phyloP scores from a whole-genome alignment of 169 alveolate species.

The Miamiensis avidus region DNA sequence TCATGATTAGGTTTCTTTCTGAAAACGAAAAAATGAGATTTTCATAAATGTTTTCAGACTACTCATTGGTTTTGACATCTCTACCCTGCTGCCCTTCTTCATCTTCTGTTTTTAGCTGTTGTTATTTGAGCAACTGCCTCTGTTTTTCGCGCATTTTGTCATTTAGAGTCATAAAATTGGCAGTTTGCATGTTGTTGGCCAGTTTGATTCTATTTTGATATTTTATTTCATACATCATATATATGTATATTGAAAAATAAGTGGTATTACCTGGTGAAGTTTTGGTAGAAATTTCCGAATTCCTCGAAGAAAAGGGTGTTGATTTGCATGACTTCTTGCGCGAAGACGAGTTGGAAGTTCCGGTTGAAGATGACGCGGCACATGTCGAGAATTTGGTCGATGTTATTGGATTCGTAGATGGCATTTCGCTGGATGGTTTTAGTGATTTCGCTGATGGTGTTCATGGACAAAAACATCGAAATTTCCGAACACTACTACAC shows the following conservation, averaged over 20 bases:
- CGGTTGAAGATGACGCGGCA: neutral
- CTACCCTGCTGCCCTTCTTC: no score
- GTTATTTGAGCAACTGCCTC: no score
- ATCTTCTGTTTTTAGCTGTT: no score
- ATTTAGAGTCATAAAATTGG: neutral
- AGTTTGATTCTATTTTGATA: neutral
- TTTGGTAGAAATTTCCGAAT: neutral
- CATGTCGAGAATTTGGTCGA: neutral
- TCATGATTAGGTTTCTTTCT: neutral
- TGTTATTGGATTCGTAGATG: neutral
- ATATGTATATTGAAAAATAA: no score
- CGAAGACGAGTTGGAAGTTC: neutral
- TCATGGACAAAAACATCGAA: neutral
- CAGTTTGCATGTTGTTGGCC: neutral
- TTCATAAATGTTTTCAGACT: neutral
- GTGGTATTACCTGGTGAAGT: neutral
- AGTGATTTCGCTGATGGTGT: neutral
- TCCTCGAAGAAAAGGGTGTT: neutral
- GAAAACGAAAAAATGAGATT: no score
- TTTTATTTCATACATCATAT: no score
- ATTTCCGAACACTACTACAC: neutral
- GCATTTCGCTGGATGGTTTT: neutral
- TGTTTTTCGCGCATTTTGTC: no score
- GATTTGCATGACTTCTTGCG: neutral
- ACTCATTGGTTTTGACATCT: neutral